Percentiles rank a stretch among this genome's conserved stretches.
phyloP scores from a whole-genome alignment of 1,284 basidiomycete species.

The Apiotrichum gracile region DNA sequence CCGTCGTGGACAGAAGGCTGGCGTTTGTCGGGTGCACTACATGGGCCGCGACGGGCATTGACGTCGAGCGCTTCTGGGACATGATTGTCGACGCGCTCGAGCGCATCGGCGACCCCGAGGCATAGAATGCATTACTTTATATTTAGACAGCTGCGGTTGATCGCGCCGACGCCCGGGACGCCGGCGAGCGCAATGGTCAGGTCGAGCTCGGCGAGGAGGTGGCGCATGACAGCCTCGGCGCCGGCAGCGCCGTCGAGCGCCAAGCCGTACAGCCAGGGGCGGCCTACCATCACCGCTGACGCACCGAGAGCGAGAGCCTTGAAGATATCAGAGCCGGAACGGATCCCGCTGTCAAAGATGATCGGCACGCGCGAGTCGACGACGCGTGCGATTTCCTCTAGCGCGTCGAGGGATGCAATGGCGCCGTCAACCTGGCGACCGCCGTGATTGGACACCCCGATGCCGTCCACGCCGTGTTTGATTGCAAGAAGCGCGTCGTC shows the following conservation, averaged over 20 bases:
- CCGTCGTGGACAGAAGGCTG: constrained; percentile 8
- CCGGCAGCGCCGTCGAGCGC: constrained; percentile 60
- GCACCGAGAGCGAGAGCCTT: constrained; percentile 55
- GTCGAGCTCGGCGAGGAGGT: constrained; percentile 60
- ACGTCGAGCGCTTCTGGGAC: constrained; percentile 13
- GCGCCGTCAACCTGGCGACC: constrained; percentile 76
- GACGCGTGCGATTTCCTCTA: constrained; percentile 50
- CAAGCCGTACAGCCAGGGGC: constrained; percentile 55
- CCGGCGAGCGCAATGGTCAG: constrained; percentile 40
- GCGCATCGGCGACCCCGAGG: constrained; percentile 8
- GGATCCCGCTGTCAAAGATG: constrained; percentile 72
- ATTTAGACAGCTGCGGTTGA: constrained; percentile 9
- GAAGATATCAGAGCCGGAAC: constrained; percentile 67
- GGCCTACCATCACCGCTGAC: constrained; percentile 36
- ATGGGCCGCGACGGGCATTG: constrained; percentile 11
- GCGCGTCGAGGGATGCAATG: constrained; percentile 62
- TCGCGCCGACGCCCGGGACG: constrained; percentile 14
- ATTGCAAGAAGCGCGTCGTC: constrained; percentile 66
- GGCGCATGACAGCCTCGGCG: constrained; percentile 59
- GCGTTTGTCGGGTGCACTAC: not conserved
- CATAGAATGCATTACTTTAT: not conserved
- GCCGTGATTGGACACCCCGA: constrained; percentile 76
- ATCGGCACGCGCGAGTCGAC: constrained; percentile 53
- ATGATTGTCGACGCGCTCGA: constrained; percentile 11
- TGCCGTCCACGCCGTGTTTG: constrained; percentile 61